Evolutionary conservation across 257 asterid species (phyloP), one percentile per base, ranked within the genome.

Genomic region (Echites panduratus): DNA sequence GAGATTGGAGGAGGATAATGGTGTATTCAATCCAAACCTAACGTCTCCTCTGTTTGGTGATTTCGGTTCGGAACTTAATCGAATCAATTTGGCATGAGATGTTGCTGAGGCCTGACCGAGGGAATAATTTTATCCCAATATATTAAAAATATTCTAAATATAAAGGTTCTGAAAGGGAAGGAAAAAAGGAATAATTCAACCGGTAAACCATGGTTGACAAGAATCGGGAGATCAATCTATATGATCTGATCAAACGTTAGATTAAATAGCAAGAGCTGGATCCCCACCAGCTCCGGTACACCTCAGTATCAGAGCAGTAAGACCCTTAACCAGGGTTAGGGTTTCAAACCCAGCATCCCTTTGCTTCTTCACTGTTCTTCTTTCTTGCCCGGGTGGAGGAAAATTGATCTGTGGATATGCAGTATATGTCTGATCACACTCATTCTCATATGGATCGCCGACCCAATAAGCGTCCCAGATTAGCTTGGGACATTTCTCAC

Each of bases 401-500:
- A 45, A 50, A 53, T 78, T 70, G 75, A 54, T 73, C 72, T 26
- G 45, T 77, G 77, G 81, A 80, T 43, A 76, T 80, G 83, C 82
- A 82, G 56, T 81, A 62, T 67, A 38, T 76, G 64, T 50, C 75
- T 26, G 87, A 82, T 24, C 61, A 75, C 61, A 40, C 84, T 4
- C 62, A 78, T 70, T 50, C 82, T n/a, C 77, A 82, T 20, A 82
- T 74, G 81, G 87, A 85, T 81, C 85, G 85, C 1, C 81, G 87
- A 29, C 89, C 89, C 45, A 80, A 70, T 63, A 85, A 85, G 71
- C 85, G 89, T 14, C 79, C 87, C 32, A 80, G 83, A 66, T 69
- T 85, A 71, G 81, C 82, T 71, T 85, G 89, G 84, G 82, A 85
- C 78, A 70, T 74, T 16, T 75, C 84, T 58, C 84, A 82, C 32